Percentiles rank a stretch among this genome's conserved stretches.
phyloP scores from a whole-genome alignment of 108 stramenopile species.

The Asterionellopsis glacialis region DNA sequence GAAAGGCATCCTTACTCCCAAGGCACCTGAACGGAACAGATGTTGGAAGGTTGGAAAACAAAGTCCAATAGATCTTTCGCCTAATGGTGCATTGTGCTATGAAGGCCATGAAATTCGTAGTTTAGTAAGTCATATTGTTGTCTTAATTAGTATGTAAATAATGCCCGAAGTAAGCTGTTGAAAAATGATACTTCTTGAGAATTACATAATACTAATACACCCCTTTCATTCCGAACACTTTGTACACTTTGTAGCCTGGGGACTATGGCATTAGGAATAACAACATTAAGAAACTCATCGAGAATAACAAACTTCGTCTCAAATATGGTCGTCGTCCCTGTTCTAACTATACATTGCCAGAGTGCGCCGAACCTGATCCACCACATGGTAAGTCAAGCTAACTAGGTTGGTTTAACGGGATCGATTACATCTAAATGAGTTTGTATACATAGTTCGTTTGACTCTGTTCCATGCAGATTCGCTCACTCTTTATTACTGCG shows the following conservation, averaged over 20 bases:
- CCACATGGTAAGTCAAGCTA: too few species aligned
- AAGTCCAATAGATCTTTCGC: slow-evolving; percentile 73
- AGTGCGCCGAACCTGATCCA: slow-evolving; percentile 46
- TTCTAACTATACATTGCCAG: slow-evolving; percentile 13
- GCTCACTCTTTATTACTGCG: slow-evolving; percentile 25
- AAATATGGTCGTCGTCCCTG: slow-evolving; percentile 37
- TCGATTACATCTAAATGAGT: too few species aligned
- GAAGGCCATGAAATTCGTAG: slow-evolving; percentile 51
- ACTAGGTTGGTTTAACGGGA: too few species aligned
- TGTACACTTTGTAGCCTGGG: slow-evolving; percentile 14
- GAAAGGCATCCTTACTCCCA: slow-evolving; percentile 22
- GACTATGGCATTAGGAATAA: slow-evolving; percentile 26
- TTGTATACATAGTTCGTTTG: too few species aligned
- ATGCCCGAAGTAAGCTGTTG: too few species aligned
- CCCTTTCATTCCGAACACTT: background rate
- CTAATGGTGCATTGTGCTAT: slow-evolving; percentile 32
- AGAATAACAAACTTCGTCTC: slow-evolving; percentile 38
- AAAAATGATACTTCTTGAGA: too few species aligned
- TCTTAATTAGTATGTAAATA: background rate
- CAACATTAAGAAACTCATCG: slow-evolving; percentile 15
- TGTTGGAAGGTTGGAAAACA: slow-evolving; percentile 50
- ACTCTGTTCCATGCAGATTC: background rate
- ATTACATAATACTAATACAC: background rate
- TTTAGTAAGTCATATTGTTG: slow-evolving; percentile 14
- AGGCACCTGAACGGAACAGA: slow-evolving; percentile 17